phyloP scores from a whole-genome alignment of 176 grass and related monocot species.

The Thinopyrum elongatum region DNA sequence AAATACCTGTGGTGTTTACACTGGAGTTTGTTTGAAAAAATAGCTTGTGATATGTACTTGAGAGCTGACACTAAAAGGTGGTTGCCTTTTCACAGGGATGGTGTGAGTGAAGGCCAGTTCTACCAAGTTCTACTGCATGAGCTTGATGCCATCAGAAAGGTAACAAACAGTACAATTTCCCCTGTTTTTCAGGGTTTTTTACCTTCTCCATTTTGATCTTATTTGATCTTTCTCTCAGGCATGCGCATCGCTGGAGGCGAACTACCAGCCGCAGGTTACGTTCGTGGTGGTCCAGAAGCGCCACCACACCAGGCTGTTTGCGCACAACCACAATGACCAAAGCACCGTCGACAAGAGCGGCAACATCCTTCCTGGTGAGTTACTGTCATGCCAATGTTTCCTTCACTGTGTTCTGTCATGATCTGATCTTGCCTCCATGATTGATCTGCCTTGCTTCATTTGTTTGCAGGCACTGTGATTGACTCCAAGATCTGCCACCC shows the following conservation, averaged over 20 bases:
- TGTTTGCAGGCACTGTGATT: slow-evolving; percentile 73
- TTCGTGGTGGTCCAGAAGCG: slow-evolving; percentile 94
- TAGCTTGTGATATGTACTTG: not conserved
- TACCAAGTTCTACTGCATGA: slow-evolving; percentile 87
- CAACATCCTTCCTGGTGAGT: slow-evolving; percentile 85
- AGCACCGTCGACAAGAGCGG: slow-evolving; percentile 63
- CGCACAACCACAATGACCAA: slow-evolving; percentile 73
- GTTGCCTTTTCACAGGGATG: slow-evolving; percentile 49
- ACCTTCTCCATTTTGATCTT: not conserved
- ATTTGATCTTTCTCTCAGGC: slow-evolving; percentile 42
- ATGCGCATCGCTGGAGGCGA: slow-evolving; percentile 71
- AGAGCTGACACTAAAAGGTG: not conserved
- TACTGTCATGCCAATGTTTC: not conserved
- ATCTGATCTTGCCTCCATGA: not conserved
- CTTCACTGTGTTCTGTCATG: not conserved
- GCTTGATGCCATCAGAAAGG: slow-evolving; percentile 84
- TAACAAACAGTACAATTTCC: not conserved
- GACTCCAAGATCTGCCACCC: slow-evolving; percentile 94
- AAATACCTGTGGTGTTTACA: no score
- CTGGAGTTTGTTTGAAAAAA: not conserved
- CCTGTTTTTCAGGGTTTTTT: not conserved
- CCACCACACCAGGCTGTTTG: slow-evolving; percentile 87
- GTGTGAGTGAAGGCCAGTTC: slow-evolving; percentile 93
- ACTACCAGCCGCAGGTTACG: slow-evolving; percentile 79
- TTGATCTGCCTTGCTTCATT: not conserved